Evolutionary conservation across 495 filamentous ascomycete species (phyloP).

Genomic region (Penicillium ochrochloron): DNA sequence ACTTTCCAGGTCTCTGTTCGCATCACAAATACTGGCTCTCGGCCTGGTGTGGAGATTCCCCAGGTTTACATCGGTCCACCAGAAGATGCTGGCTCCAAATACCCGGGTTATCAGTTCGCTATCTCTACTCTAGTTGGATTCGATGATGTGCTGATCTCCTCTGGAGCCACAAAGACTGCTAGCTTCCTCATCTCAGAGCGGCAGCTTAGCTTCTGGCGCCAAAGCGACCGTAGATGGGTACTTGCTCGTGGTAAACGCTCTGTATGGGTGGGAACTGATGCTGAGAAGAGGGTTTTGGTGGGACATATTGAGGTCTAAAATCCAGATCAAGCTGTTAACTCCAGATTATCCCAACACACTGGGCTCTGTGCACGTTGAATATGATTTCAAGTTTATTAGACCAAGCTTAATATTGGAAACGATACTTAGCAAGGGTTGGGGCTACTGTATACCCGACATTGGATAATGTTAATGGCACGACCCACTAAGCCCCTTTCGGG

Average conservation of each 20-base stretch:
- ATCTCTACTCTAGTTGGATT: conserved; percentile 1
- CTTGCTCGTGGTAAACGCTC: neutral
- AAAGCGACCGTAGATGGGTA: neutral
- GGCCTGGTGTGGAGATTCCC: neutral
- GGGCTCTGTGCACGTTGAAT: neutral
- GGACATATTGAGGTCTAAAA: too few relatives aligned
- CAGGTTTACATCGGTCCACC: neutral
- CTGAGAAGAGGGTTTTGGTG: neutral
- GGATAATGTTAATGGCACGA: neutral
- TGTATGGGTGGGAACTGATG: conserved; percentile 6
- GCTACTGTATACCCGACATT: neutral
- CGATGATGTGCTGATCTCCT: neutral
- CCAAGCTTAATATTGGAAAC: neutral
- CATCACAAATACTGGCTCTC: conserved; percentile 6
- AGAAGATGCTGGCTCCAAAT: neutral
- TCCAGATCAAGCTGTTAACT: neutral
- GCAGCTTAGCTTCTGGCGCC: conserved; percentile 5
- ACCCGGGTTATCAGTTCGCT: neutral
- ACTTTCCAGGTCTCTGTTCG: neutral
- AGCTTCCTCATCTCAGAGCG: neutral
- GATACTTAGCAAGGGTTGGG: neutral
- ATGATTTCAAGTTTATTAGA: neutral
- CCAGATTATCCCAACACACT: neutral
- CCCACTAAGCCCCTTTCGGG: too few relatives aligned
- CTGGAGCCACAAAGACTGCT: neutral